These are phyloP conservation scores for Echeveria elegans DNA, from an alignment of 164 flowering plant species.

Conservation along the genomic window DNA sequence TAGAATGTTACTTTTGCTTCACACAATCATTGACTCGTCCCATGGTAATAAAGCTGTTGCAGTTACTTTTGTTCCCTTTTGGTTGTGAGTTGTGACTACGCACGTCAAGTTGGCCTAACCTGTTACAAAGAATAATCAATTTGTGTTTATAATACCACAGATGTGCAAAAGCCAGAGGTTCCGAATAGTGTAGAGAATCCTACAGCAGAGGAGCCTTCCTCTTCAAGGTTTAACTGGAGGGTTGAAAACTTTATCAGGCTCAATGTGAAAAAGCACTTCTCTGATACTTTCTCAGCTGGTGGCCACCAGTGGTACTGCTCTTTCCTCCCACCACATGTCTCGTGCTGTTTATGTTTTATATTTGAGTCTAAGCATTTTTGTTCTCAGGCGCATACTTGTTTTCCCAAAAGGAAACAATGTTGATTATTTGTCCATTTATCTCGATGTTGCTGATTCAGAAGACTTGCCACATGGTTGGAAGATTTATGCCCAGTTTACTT, in stretches of 20 bases:
- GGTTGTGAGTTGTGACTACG: neutral
- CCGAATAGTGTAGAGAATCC: constrained; percentile 35
- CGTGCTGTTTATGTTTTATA: neutral
- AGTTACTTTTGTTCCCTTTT: neutral
- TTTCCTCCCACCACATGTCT: neutral
- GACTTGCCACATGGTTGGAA: constrained; percentile 59
- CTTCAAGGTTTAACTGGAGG: constrained; percentile 62
- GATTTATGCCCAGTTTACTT: constrained; percentile 52
- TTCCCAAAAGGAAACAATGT: constrained; percentile 63
- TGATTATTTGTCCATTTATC: constrained; percentile 52
- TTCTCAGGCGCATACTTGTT: constrained; percentile 51
- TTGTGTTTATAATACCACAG: constrained; percentile 6
- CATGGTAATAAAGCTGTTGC: neutral
- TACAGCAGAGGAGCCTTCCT: constrained; percentile 44
- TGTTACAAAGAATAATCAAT: no score
- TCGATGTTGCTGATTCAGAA: constrained; percentile 59
- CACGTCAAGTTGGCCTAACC: no score
- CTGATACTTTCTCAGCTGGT: constrained; percentile 50
- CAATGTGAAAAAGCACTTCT: constrained; percentile 47
- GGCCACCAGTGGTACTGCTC: constrained; percentile 55
- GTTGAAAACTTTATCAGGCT: constrained; percentile 54
- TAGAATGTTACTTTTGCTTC: neutral
- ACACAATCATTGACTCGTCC: neutral
- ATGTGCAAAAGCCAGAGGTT: constrained; percentile 34
- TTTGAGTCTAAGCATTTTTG: constrained; percentile 4